Conservation (phyloP, 306 rosid species). For the Pachyrhizus erosus region DNA sequence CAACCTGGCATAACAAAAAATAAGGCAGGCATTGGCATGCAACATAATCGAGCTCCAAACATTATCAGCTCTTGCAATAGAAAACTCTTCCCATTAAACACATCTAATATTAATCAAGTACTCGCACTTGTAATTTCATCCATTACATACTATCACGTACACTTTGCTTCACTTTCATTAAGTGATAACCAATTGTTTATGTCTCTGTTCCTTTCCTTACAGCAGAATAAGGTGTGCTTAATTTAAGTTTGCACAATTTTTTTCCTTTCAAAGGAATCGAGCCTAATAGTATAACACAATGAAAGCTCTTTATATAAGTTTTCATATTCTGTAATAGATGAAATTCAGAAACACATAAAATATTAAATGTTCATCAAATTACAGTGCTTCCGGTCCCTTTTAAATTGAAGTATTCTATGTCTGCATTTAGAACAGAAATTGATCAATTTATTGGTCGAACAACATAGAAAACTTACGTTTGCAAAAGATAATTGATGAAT, state of each 20-base stretch:
- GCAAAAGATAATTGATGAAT: constrained; percentile 76
- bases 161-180: not conserved
- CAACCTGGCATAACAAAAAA: constrained; percentile 67
- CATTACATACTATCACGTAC: not conserved
- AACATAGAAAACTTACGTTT: constrained; percentile 67
- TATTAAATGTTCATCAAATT: not conserved
- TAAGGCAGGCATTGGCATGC: not conserved
- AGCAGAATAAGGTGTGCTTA: not conserved
- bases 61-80: not conserved
- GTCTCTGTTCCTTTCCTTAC: not conserved
- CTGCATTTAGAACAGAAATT: constrained; percentile 20
- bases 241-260: not conserved
- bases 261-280: not conserved
- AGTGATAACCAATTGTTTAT: not conserved
- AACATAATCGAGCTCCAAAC: not conserved
- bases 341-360: not conserved
- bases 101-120: not conserved
- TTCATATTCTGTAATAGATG: not conserved
- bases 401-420: not conserved
- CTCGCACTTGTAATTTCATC: not conserved
- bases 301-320: not conserved
- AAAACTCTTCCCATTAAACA: not conserved
- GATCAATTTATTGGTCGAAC: constrained; percentile 16
- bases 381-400: not conserved
- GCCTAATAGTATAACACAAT: not conserved